phyloP scores from a whole-genome alignment of 1,139 yeast species.

The Hemisphaericaspora xylanilytica region DNA sequence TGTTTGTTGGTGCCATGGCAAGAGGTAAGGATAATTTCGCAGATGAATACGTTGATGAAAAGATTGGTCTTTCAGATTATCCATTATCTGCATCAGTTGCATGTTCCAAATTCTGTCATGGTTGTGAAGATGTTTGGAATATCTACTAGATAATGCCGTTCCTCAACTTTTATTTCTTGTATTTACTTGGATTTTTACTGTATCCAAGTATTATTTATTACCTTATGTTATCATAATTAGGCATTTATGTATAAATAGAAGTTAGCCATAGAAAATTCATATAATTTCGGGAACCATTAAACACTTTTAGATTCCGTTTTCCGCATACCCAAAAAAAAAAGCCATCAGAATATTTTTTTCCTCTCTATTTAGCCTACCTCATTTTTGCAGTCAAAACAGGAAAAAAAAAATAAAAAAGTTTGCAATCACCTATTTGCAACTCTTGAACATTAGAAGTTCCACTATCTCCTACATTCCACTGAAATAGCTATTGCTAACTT shows the following conservation, averaged over 20 bases:
- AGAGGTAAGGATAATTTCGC: constrained; percentile 97
- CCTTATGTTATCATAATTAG: background rate
- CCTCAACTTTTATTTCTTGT: constrained; percentile 2
- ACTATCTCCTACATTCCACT: background rate
- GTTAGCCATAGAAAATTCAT: background rate
- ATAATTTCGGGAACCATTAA: no score
- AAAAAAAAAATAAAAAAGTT: no score
- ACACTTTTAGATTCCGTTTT: no score
- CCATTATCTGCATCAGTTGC: constrained; percentile 98
- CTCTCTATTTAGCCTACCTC: no score
- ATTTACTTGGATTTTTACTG: background rate
- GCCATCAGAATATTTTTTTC: no score
- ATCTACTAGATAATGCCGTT: constrained; percentile 39
- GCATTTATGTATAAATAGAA: constrained; percentile 2
- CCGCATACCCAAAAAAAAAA: background rate
- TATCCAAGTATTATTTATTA: background rate
- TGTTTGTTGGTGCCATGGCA: constrained; percentile 99
- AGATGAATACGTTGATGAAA: constrained; percentile 94
- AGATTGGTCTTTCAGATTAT: constrained; percentile 91
- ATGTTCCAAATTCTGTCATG: constrained; percentile 96
- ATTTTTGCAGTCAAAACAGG: background rate
- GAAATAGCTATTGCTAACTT: background rate
- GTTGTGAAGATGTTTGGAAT: constrained; percentile 97
- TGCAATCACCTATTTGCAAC: background rate
- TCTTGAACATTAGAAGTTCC: no score